These are phyloP conservation scores for Ogataea hybrid DNA, from an alignment of 1,139 yeast genomes.

Conservation along the genomic window DNA sequence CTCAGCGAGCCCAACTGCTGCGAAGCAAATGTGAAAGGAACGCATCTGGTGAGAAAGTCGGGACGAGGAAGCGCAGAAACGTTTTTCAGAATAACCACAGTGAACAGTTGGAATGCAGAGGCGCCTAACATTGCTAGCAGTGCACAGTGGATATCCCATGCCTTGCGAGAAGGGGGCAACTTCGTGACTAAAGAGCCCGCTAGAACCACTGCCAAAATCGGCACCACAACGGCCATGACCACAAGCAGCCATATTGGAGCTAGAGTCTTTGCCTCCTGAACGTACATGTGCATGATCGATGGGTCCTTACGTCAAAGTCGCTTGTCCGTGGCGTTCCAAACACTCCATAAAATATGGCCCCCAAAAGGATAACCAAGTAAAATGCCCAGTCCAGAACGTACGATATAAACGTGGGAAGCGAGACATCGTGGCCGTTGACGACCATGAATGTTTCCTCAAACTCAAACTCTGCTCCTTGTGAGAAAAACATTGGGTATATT, in stretches of 20 bases:
- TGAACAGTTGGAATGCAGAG: slow-evolving; percentile 39
- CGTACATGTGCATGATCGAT: slow-evolving; percentile 36
- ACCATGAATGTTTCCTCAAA: slow-evolving; percentile 24
- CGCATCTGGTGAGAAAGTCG: slow-evolving; percentile 44
- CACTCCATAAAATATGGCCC: slow-evolving; percentile 36
- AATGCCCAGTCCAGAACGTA: slow-evolving; percentile 37
- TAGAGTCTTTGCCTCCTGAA: slow-evolving; percentile 35
- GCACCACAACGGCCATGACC: slow-evolving; percentile 34
- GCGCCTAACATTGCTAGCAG: slow-evolving; percentile 41
- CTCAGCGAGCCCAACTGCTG: slow-evolving; percentile 31
- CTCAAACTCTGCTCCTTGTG: slow-evolving; percentile 20
- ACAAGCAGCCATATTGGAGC: slow-evolving; percentile 37
- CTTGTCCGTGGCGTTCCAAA: slow-evolving; percentile 39
- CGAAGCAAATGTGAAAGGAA: slow-evolving; percentile 30
- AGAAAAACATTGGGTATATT: slow-evolving; percentile 9
- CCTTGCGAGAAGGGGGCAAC: slow-evolving; percentile 30
- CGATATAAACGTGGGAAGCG: slow-evolving; percentile 30
- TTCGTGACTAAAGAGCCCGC: slow-evolving; percentile 27
- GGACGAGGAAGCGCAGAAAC: slow-evolving; percentile 47
- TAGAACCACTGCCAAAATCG: slow-evolving; percentile 34
- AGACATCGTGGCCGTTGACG: slow-evolving; percentile 22
- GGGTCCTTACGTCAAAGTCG: slow-evolving; percentile 42
- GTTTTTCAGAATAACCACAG: slow-evolving; percentile 45
- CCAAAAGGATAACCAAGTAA: slow-evolving; percentile 25
- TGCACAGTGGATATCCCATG: slow-evolving; percentile 45